phyloP scores from a whole-genome alignment of 2,329 filamentous ascomycete genomes.

The Tricladium varicosporioides region DNA sequence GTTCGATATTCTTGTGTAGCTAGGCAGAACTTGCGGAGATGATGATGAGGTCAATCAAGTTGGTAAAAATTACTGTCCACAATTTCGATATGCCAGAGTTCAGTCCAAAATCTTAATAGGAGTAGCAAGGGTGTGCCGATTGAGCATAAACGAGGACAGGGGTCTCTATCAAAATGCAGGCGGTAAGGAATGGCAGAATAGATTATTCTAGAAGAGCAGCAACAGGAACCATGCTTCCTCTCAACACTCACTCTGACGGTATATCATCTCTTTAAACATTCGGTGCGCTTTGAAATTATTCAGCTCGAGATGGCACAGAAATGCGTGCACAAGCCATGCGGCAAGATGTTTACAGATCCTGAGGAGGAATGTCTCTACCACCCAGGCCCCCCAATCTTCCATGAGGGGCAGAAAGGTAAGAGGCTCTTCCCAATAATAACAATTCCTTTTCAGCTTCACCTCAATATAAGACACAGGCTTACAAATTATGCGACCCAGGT shows the following conservation, averaged over 20 bases:
- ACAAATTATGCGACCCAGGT: slow-evolving; percentile 49
- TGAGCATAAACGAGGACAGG: too few species aligned
- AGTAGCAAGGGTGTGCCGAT: too few species aligned
- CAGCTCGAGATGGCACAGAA: slow-evolving; percentile 55
- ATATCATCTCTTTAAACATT: background rate
- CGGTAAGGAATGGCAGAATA: too few species aligned
- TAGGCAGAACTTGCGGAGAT: too few species aligned
- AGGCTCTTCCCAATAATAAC: background rate
- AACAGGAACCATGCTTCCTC: background rate
- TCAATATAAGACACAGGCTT: slow-evolving; percentile 2
- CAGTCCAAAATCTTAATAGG: too few species aligned
- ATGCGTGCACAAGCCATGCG: slow-evolving; percentile 95
- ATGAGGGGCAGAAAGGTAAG: slow-evolving; percentile 96
- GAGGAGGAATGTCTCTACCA: slow-evolving; percentile 89
- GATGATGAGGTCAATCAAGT: too few species aligned
- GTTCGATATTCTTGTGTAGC: too few species aligned
- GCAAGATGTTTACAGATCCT: slow-evolving; percentile 78
- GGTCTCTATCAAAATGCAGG: too few species aligned
- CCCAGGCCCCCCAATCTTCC: slow-evolving; percentile 89
- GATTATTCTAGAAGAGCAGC: slow-evolving; percentile 2
- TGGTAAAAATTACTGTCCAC: too few species aligned
- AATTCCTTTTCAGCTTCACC: background rate
- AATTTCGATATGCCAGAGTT: too few species aligned
- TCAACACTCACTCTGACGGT: background rate
- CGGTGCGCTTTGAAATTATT: background rate